These are phyloP conservation scores for Morella rubra DNA, from an alignment of 306 rosid species.

Conservation along the genomic window DNA sequence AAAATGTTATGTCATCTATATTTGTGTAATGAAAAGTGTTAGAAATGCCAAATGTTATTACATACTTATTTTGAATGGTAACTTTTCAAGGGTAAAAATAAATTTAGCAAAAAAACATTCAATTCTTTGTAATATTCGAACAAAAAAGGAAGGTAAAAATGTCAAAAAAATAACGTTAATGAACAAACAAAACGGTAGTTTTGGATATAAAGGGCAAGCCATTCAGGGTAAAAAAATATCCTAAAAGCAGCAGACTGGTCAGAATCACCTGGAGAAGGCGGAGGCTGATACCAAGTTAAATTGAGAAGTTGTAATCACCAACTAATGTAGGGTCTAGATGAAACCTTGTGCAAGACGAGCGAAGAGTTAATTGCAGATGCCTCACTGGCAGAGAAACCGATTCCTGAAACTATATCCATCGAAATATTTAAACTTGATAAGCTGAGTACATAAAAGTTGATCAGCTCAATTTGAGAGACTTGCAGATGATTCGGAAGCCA, in stretches of 20 bases:
- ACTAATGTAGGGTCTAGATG: conserved; percentile 58
- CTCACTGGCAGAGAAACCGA: conserved; percentile 64
- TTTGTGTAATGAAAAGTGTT: too few species aligned
- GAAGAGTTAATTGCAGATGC: conserved; percentile 71
- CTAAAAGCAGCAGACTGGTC: conserved; percentile 7
- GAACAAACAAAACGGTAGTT: too few species aligned
- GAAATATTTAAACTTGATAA: conserved; percentile 71
- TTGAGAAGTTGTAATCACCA: conserved; percentile 83
- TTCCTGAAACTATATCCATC: conserved; percentile 89
- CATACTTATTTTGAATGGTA: too few species aligned
- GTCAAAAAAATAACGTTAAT: too few species aligned
- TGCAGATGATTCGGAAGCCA: conserved; percentile 62
- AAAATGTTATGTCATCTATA: too few species aligned
- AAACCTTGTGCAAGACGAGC: conserved; percentile 66
- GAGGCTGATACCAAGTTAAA: conserved; percentile 82
- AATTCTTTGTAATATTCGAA: too few species aligned
- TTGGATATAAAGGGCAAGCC: too few species aligned
- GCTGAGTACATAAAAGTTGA: conserved; percentile 69
- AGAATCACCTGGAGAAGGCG: conserved; percentile 70
- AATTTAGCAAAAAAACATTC: too few species aligned
- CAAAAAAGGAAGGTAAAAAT: too few species aligned
- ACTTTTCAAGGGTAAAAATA: too few species aligned
- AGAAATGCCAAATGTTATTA: too few species aligned
- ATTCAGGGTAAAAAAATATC: neutral
- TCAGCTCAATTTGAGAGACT: conserved; percentile 68